Evolutionary conservation across 768 basidiomycete genomes (phyloP).

Genomic region (Thelephora aurantiotincta): DNA sequence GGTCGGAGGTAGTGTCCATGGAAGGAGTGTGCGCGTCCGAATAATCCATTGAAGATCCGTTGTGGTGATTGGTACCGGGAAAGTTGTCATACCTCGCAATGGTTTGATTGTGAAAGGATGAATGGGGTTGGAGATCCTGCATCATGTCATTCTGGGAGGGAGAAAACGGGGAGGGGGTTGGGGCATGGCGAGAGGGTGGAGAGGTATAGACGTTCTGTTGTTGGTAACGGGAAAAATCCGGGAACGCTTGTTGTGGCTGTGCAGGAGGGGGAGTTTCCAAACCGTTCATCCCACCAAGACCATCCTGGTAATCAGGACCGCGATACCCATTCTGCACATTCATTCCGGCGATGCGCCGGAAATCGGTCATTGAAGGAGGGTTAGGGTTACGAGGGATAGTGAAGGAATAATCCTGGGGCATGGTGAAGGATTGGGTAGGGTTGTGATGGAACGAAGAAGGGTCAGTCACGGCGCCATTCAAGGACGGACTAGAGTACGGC

Average conservation of each 20-base stretch:
- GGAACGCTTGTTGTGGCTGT: neutral
- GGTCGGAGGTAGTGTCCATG: slow-evolving; percentile 16
- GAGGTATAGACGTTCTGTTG: neutral
- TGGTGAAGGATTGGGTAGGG: too few relatives aligned
- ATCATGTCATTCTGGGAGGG: neutral
- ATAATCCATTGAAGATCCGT: neutral
- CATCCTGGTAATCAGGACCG: neutral
- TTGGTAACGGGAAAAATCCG: neutral
- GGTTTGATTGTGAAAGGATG: neutral
- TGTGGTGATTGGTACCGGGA: neutral
- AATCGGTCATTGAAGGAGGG: neutral
- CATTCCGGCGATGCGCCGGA: neutral
- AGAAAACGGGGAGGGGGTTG: too few relatives aligned
- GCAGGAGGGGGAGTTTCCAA: neutral
- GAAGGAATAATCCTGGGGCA: neutral
- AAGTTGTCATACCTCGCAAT: neutral
- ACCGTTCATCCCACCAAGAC: neutral
- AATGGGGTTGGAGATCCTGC: neutral
- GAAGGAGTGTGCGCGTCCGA: too few relatives aligned
- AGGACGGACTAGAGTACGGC: too few relatives aligned
- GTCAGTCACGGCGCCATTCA: too few relatives aligned
- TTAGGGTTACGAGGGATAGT: neutral
- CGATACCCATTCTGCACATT: neutral
- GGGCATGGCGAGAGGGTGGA: neutral
- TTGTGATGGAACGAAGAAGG: too few relatives aligned